phyloP scores from a whole-genome alignment of 2,329 filamentous ascomycete species.

The Alternaria postmessia region DNA sequence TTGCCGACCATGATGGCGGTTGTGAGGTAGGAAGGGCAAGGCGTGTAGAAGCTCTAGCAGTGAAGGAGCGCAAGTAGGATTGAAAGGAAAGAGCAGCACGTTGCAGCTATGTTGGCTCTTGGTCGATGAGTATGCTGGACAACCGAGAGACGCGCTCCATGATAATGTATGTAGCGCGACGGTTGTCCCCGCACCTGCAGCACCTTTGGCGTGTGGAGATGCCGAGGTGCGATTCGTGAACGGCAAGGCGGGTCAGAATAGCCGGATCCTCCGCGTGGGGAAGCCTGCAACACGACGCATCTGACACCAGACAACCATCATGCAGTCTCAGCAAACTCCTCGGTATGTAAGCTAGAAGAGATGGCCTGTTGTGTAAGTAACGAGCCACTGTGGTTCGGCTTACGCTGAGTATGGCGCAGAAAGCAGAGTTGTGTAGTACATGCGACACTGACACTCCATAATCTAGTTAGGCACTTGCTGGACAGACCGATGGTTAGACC shows the following conservation, averaged over 20 bases:
- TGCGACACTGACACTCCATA: not conserved
- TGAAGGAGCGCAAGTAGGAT: constrained; percentile 8
- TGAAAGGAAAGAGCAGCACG: not conserved
- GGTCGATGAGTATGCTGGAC: not conserved
- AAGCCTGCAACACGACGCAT: not conserved
- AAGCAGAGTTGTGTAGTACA: not conserved
- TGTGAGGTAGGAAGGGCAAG: constrained; percentile 6
- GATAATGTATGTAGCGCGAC: constrained; percentile 23
- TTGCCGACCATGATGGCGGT: constrained; percentile 58
- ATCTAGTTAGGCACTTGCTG: not conserved
- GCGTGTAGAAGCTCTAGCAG: not conserved
- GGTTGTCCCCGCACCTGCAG: constrained; percentile 29
- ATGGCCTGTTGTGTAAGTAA: accelerated
- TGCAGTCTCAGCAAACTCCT: not conserved
- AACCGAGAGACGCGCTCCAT: constrained; percentile 13
- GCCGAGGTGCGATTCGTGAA: constrained; percentile 35
- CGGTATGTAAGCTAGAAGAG: not conserved
- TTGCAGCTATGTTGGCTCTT: not conserved
- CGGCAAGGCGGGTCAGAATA: constrained; percentile 29
- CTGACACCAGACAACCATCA: not conserved
- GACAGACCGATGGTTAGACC: not conserved
- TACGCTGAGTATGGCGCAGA: not conserved
- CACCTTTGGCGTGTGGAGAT: constrained; percentile 25
- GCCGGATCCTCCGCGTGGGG: constrained; percentile 20
- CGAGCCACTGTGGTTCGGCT: not conserved